Conservation (phyloP, 2,329 filamentous ascomycete genomes). For the Xylaria sp. region DNA sequence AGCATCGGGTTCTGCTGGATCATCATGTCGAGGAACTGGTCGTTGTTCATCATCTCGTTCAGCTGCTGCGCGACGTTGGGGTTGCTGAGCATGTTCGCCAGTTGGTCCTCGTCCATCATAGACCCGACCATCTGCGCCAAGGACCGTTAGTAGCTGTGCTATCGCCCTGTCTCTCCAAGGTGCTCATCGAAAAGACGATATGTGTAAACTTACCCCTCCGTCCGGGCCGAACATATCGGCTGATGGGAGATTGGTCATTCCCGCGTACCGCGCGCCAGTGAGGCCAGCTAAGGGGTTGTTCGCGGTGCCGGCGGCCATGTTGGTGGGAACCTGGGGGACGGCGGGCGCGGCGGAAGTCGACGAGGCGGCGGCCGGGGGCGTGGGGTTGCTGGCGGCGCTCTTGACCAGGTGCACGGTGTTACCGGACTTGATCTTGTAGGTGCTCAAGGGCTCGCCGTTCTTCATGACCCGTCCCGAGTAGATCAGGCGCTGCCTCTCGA, state of each 20-base stretch:
- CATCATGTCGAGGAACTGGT: slow-evolving; percentile 92
- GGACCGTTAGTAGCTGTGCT: slow-evolving; percentile 23
- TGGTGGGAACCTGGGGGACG: slow-evolving; percentile 67
- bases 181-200: neutral
- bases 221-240: slow-evolving; percentile 91
- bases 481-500: slow-evolving; percentile 90
- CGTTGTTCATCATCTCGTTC: slow-evolving; percentile 95
- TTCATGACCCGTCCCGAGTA: slow-evolving; percentile 98
- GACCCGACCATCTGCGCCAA: slow-evolving; percentile 87
- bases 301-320: slow-evolving; percentile 79
- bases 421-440: slow-evolving; percentile 93
- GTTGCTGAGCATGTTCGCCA: slow-evolving; percentile 85
- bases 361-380: slow-evolving; percentile 48
- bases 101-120: slow-evolving; percentile 72
- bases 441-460: slow-evolving; percentile 81
- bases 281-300: slow-evolving; percentile 89
- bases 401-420: slow-evolving; percentile 97
- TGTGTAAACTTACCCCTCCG: slow-evolving; percentile 72
- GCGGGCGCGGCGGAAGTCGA: slow-evolving; percentile 47
- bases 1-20: slow-evolving; percentile 78
- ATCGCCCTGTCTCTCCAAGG: slow-evolving; percentile 17
- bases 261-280: slow-evolving; percentile 91
- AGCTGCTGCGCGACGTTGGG: slow-evolving; percentile 84
- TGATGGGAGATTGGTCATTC: slow-evolving; percentile 85
- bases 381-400: slow-evolving; percentile 84